A percentile compares a stretch with the other conserved stretches of the same genome.
phyloP scores from a whole-genome alignment of 768 basidiomycete genomes.

The Boletus insuetus region DNA sequence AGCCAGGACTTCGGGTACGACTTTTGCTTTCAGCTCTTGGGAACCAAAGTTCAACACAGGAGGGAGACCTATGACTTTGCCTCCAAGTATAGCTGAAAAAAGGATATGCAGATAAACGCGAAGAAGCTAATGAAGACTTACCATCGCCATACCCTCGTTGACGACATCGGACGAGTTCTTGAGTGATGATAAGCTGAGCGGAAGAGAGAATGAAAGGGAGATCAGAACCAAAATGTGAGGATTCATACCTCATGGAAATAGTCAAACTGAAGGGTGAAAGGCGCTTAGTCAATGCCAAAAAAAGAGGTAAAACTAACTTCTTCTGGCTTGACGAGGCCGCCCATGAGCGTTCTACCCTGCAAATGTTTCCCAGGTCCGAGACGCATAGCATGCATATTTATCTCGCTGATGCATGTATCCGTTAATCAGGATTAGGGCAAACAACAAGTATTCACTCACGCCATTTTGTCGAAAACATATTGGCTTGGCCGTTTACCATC shows the following conservation, averaged over 20 bases:
- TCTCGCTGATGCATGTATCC: conserved; percentile 38
- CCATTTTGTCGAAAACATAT: conserved; percentile 77
- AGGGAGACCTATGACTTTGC: conserved; percentile 67
- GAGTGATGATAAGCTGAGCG: conserved; percentile 54
- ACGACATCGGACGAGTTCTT: conserved; percentile 56
- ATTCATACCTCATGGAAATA: conserved; percentile 70
- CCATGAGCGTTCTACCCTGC: conserved; percentile 71
- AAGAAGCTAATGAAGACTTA: not conserved
- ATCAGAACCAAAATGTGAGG: conserved; percentile 8
- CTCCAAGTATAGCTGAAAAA: conserved; percentile 43
- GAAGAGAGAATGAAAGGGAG: not conserved
- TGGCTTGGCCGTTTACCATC: conserved; percentile 87
- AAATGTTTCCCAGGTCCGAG: conserved; percentile 89
- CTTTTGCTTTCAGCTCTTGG: conserved; percentile 46
- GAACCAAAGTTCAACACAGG: conserved; percentile 69
- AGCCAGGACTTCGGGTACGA: conserved; percentile 49
- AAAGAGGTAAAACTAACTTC: conserved; percentile 42
- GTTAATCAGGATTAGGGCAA: not conserved
- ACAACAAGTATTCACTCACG: conserved; percentile 39
- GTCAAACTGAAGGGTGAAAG: conserved; percentile 45
- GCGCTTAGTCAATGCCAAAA: conserved; percentile 1
- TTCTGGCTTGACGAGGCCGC: conserved; percentile 73
- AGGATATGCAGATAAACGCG: not conserved
- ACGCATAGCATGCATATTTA: conserved; percentile 85
- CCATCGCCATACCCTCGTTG: conserved; percentile 71